A percentile compares a stretch with the other conserved stretches of the same genome.
Conservation (phyloP, 305 asterid genomes). For the Fraxinus sp. region DNA sequence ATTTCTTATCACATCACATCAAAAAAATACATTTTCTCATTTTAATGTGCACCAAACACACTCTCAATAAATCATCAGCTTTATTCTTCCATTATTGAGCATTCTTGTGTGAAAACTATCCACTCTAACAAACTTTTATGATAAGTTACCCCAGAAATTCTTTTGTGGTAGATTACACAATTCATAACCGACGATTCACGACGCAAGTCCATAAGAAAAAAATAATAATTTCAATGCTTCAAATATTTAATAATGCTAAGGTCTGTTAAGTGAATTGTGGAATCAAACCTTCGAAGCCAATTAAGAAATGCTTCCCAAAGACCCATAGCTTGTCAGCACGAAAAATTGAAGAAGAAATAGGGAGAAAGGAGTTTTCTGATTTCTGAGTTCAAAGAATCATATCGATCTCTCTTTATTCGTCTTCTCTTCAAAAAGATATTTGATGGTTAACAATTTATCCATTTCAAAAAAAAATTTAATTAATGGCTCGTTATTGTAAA, state of each 20-base stretch:
- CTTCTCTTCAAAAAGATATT: conserved; percentile 35
- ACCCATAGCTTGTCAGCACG: conserved; percentile 53
- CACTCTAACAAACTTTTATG: too few species aligned
- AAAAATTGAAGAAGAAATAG: conserved; percentile 34
- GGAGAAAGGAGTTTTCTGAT: neutral
- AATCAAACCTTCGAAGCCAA: conserved; percentile 86
- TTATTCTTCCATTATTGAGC: too few species aligned
- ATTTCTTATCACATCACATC: too few species aligned
- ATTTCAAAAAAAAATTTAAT: too few species aligned
- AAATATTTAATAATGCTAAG: neutral
- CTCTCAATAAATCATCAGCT: too few species aligned
- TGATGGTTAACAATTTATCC: too few species aligned
- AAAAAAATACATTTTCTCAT: too few species aligned
- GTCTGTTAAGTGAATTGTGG: neutral
- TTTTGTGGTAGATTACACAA: neutral
- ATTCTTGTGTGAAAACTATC: too few species aligned
- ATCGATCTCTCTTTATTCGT: conserved; percentile 38
- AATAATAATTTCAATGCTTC: neutral
- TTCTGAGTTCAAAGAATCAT: neutral
- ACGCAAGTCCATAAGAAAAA: neutral
- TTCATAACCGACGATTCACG: neutral
- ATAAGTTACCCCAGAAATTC: too few species aligned
- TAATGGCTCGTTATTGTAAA: too few species aligned
- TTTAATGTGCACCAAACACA: too few species aligned
- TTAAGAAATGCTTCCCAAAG: conserved; percentile 95